Evolutionary conservation across 1,284 basidiomycete species (phyloP).

Genomic region (Cryptococcus hybrid): DNA sequence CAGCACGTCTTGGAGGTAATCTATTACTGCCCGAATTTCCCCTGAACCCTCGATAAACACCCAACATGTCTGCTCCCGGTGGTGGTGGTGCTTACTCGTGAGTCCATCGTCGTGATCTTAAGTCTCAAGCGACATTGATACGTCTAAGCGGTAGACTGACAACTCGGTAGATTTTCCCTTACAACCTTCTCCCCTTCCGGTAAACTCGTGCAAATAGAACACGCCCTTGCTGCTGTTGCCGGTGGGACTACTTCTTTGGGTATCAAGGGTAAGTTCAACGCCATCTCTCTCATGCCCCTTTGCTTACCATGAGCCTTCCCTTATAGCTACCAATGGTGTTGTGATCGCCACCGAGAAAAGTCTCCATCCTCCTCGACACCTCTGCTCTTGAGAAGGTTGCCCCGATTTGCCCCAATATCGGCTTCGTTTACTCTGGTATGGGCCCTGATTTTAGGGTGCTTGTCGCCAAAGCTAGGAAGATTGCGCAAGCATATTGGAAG

Average conservation of each 20-base stretch:
- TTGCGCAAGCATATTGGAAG: conserved; percentile 99
- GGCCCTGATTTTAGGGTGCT: conserved; percentile 97
- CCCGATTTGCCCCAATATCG: conserved; percentile 96
- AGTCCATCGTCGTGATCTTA: conserved; percentile 15
- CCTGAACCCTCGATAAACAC: neutral
- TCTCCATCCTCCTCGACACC: conserved; percentile 94
- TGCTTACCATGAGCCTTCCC: neutral
- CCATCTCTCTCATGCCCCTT: neutral
- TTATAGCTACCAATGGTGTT: conserved; percentile 90
- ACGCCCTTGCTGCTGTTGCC: conserved; percentile 96
- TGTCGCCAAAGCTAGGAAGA: conserved; percentile 91
- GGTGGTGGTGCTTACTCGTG: conserved; percentile 52
- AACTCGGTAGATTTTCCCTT: conserved; percentile 77
- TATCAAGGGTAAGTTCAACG: conserved; percentile 78
- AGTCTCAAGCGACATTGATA: no score
- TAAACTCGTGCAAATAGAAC: conserved; percentile 98
- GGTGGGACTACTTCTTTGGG: conserved; percentile 95
- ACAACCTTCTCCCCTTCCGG: conserved; percentile 99
- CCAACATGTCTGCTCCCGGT: conserved; percentile 47
- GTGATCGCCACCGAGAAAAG: conserved; percentile 99
- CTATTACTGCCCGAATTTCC: no score
- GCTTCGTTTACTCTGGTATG: conserved; percentile 99
- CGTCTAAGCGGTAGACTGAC: neutral
- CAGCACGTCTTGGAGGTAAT: no score
- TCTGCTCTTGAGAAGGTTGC: conserved; percentile 96